These are phyloP conservation scores for Rosellinia necatrix DNA, from an alignment of 2,329 filamentous ascomycete genomes.

Conservation along the genomic window DNA sequence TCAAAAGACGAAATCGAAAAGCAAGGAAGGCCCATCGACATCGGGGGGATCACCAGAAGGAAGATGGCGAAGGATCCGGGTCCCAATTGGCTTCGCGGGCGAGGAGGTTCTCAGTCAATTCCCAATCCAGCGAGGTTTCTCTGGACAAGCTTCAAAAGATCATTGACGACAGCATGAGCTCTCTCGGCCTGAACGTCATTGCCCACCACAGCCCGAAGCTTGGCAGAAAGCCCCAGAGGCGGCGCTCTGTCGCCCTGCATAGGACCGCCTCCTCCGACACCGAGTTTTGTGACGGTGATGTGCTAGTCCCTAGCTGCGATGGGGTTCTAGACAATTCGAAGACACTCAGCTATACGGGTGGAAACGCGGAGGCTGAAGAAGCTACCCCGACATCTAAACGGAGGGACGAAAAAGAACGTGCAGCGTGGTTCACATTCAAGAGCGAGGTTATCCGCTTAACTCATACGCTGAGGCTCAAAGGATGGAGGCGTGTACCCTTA, in stretches of 20 bases:
- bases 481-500: slow-evolving; percentile 83
- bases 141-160: slow-evolving; percentile 84
- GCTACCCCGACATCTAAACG: slow-evolving; percentile 48
- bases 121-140: slow-evolving; percentile 72
- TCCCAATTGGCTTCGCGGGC: slow-evolving; percentile 17
- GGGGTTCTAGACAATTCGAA: slow-evolving; percentile 87
- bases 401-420: slow-evolving; percentile 67
- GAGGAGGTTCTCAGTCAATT: slow-evolving; percentile 61
- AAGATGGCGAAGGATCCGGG: slow-evolving; percentile 26
- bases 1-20: slow-evolving; percentile 64
- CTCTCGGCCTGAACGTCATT: slow-evolving; percentile 54
- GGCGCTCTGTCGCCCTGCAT: slow-evolving; percentile 45
- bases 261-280: slow-evolving; percentile 76
- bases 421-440: slow-evolving; percentile 87
- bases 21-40: slow-evolving; percentile 49
- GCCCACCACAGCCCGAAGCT: slow-evolving; percentile 50
- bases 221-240: slow-evolving; percentile 49
- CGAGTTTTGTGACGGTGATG: slow-evolving; percentile 80
- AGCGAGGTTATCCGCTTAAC: slow-evolving; percentile 86
- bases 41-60: slow-evolving; percentile 46
- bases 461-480: slow-evolving; percentile 87
- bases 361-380: slow-evolving; percentile 49
- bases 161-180: slow-evolving; percentile 67
- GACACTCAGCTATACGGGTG: slow-evolving; percentile 76
- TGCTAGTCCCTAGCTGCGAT: slow-evolving; percentile 83